These are phyloP conservation scores for Tilletiaria anomala DNA, from an alignment of 1,284 basidiomycete species.

Conservation along the genomic window DNA sequence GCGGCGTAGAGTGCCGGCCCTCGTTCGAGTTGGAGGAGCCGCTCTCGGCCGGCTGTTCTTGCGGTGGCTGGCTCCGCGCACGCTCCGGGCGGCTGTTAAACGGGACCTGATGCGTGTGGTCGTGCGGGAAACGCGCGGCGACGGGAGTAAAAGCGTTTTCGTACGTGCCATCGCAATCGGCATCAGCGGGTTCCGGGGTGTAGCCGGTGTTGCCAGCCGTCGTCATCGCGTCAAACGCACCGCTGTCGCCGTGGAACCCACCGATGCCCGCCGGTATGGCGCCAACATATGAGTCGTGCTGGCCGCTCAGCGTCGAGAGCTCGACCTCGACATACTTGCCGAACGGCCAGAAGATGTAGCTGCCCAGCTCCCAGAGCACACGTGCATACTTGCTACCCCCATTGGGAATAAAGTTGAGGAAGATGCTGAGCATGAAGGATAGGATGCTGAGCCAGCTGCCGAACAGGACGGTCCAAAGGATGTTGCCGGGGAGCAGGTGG, in stretches of 20 bases:
- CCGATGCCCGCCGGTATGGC: constrained; percentile 5
- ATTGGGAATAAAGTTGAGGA: constrained; percentile 57
- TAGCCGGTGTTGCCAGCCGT: neutral
- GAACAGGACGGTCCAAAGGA: constrained; percentile 74
- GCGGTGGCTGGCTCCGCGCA: too few species aligned
- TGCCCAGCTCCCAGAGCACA: constrained; percentile 79
- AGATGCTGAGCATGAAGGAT: constrained; percentile 54
- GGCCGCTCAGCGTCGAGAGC: constrained; percentile 36
- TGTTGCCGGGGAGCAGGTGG: constrained; percentile 78
- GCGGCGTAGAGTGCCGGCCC: too few species aligned
- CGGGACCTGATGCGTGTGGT: constrained; percentile 17
- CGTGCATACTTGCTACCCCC: constrained; percentile 72
- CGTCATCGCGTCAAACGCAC: neutral
- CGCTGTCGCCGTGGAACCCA: neutral
- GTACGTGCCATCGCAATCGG: constrained; percentile 39
- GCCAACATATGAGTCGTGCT: constrained; percentile 17
- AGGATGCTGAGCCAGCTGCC: constrained; percentile 63
- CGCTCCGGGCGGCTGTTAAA: too few species aligned
- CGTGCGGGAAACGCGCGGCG: constrained; percentile 25
- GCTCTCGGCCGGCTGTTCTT: constrained; percentile 3
- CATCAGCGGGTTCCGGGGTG: constrained; percentile 1
- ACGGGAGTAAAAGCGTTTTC: constrained; percentile 34
- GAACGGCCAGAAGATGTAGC: constrained; percentile 97
- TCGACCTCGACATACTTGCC: constrained; percentile 91
- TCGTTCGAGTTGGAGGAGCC: too few species aligned